Evolutionary conservation across 2,329 filamentous ascomycete species (phyloP), one percentile per base, ranked within the genome.

Genomic region (Aspergillus unguis): DNA sequence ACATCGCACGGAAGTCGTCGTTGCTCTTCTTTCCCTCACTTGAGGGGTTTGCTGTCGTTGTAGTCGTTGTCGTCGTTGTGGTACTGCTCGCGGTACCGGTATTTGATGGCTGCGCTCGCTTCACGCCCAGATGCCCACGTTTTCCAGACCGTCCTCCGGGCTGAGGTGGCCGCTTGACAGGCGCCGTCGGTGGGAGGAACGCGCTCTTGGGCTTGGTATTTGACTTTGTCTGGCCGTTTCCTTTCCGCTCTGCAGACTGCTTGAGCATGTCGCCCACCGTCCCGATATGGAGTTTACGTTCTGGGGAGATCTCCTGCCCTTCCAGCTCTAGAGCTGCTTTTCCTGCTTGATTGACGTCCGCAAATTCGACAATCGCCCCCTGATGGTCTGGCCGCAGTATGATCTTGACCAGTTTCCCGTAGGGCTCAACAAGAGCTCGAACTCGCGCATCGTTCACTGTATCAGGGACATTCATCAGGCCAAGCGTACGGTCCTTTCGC

Each of bases 401-500:
- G 3, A 97, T 79, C 69, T 92, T 92, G 58, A 85, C 78, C 26
- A 96, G 78, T 1, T 79, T 71, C 0, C 90, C 91, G 41, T 85
- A 80, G 1, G 84, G 80, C 61, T 90, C 86, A 6, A 88, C 84
- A 2, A 95, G 75, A 0, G 85, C 80, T 41, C 83, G 83, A 50
- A 99, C 83, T 29, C 92, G 89, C 1, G 88, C 84, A 64, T 95
- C 90, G 59, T 95, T 96, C 63, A 97, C 84, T 0, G 92, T 97
- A 65, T 97, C 94, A 0, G 94, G 90, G 1, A 99, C 77, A 57
- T 92, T 87, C 72, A 96, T 83, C 28, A 99, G 76, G 7, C 86
- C 87, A 45, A 97, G 80, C 1, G 89, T 94, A 48, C 90, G 85
- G 45, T 85, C 82, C 29, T 77, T 79, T 6, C 74, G 70, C 1